Conservation (phyloP, 257 asterid genomes). For the Plantago elongata region DNA sequence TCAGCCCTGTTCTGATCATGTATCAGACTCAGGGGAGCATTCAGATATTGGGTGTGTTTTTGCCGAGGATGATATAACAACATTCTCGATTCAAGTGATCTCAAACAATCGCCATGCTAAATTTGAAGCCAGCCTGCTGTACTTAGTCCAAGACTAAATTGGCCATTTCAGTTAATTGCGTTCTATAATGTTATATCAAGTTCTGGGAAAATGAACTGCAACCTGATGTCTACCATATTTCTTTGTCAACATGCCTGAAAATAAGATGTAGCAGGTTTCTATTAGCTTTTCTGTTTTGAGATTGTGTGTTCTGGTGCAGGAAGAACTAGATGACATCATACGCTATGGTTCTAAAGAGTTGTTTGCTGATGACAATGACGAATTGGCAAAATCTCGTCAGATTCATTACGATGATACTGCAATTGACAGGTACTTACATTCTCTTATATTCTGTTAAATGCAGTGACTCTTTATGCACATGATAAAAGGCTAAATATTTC, state of each 20-base stretch:
- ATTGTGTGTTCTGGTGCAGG: slow-evolving; percentile 50
- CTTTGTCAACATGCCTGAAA: background rate
- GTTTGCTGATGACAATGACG: slow-evolving; percentile 93
- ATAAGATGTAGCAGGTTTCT: slow-evolving; percentile 1
- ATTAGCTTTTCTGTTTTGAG: slow-evolving; percentile 15
- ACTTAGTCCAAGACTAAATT: too few relatives aligned
- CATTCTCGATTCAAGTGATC: too few relatives aligned
- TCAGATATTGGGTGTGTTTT: too few relatives aligned
- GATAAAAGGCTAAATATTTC: slow-evolving; percentile 18
- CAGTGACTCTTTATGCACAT: slow-evolving; percentile 12
- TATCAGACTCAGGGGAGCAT: too few relatives aligned
- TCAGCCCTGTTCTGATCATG: too few relatives aligned
- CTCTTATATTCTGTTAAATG: slow-evolving; percentile 10
- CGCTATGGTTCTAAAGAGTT: slow-evolving; percentile 95
- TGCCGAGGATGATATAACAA: too few relatives aligned
- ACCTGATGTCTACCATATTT: too few relatives aligned
- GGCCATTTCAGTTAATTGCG: too few relatives aligned
- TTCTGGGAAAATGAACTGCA: too few relatives aligned
- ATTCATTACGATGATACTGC: slow-evolving; percentile 97
- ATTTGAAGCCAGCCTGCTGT: too few relatives aligned
- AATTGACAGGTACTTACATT: slow-evolving; percentile 64
- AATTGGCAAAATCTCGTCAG: slow-evolving; percentile 88
- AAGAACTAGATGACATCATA: slow-evolving; percentile 92
- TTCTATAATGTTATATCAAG: too few relatives aligned
- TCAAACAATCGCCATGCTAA: too few relatives aligned